Evolutionary conservation across 1,284 basidiomycete species (phyloP).

Genomic region (Meira nashicola): DNA sequence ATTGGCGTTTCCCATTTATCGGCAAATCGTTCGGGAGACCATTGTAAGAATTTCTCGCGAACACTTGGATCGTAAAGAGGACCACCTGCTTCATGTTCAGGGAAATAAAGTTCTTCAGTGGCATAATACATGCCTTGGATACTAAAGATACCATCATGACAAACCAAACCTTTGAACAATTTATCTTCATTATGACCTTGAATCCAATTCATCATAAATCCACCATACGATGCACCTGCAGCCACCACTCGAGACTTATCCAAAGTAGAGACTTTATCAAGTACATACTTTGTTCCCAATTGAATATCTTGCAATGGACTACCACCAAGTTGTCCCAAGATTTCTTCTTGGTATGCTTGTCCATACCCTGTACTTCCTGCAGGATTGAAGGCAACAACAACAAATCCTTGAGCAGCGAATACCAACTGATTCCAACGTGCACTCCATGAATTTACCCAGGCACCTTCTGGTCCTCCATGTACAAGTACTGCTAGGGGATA

Average conservation of each 20-base stretch:
- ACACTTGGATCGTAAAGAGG: slow-evolving; percentile 19
- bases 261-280: slow-evolving; percentile 11
- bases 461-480: slow-evolving; percentile 43
- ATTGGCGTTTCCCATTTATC: slow-evolving; percentile 37
- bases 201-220: slow-evolving; percentile 41
- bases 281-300: slow-evolving; percentile 24
- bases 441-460: slow-evolving; percentile 37
- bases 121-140: slow-evolving; percentile 19
- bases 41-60: neutral
- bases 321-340: slow-evolving; percentile 40
- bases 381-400: slow-evolving; percentile 36
- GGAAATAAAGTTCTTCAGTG: slow-evolving; percentile 45
- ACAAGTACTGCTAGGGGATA: slow-evolving; percentile 27
- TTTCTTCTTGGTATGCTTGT: slow-evolving; percentile 32
- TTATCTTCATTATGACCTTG: slow-evolving; percentile 42
- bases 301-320: slow-evolving; percentile 27
- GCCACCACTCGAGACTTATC: slow-evolving; percentile 32
- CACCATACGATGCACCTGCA: slow-evolving; percentile 32
- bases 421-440: slow-evolving; percentile 38
- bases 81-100: slow-evolving; percentile 35
- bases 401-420: slow-evolving; percentile 35
- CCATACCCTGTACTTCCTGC: slow-evolving; percentile 39
- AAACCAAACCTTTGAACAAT: slow-evolving; percentile 40
- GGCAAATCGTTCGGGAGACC: slow-evolving; percentile 12
- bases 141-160: slow-evolving; percentile 40